These are phyloP conservation scores for Prillingera fragicola DNA, from an alignment of 1,284 basidiomycete species.

Conservation along the genomic window DNA sequence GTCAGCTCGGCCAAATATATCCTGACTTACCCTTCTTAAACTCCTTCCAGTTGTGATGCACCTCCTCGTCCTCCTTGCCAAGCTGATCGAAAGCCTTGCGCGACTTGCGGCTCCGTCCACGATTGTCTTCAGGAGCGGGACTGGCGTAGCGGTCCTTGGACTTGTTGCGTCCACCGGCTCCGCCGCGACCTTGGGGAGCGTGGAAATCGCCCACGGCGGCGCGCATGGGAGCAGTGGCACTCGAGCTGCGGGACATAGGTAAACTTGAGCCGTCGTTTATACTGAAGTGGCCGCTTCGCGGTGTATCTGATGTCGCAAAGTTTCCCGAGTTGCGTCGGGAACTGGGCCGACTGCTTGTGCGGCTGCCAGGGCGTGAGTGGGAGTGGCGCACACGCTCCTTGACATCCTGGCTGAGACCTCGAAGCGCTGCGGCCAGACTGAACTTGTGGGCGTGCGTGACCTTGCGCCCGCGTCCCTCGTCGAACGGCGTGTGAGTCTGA, in stretches of 20 bases:
- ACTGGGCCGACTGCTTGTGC: conserved; percentile 9
- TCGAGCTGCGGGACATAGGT: conserved; percentile 8
- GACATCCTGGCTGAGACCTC: conserved; percentile 44
- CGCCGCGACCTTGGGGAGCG: conserved; percentile 31
- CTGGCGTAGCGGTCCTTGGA: conserved; percentile 22
- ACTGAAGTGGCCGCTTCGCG: conserved; percentile 4
- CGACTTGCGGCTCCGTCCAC: conserved; percentile 40
- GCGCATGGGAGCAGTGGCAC: background rate
- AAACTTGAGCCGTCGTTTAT: conserved; percentile 8
- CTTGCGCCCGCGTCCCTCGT: conserved; percentile 24
- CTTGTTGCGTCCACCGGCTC: conserved; percentile 26
- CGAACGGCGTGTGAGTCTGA: too few relatives aligned
- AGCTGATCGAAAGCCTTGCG: conserved; percentile 47
- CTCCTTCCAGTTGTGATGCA: conserved; percentile 68
- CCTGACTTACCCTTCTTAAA: conserved; percentile 71
- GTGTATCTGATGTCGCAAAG: conserved; percentile 4
- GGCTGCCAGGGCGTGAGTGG: conserved; percentile 12
- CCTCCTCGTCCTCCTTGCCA: conserved; percentile 49
- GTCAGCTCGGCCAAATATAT: background rate
- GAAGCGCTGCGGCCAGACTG: conserved; percentile 44
- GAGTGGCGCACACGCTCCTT: conserved; percentile 31
- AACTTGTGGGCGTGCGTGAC: conserved; percentile 30
- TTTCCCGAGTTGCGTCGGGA: too few relatives aligned
- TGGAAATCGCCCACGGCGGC: conserved; percentile 15
- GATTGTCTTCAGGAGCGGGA: conserved; percentile 25